Base-by-base conservation (phyloP, 202 grass and related monocot genomes). In the Setaria italica region DNA sequence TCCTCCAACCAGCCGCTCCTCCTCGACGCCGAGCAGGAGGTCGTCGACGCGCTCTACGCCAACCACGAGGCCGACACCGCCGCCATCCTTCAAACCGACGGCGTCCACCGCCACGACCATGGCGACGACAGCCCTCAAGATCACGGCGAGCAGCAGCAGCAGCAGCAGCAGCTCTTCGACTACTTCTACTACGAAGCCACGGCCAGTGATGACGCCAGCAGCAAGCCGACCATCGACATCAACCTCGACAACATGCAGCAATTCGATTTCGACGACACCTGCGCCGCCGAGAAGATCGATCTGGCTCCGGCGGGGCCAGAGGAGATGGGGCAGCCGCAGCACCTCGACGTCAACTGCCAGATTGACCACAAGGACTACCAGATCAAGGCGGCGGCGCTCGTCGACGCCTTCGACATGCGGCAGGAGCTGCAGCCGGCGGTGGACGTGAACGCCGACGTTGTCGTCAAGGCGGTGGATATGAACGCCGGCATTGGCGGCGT, bases 181-280 rank as follows among this genome's bases (percentile, higher is more conserved):
- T 84, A 84, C 76, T 84, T 86, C 46, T 89, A 65, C 33, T 84
- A 92, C 67, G 69, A 90, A 14, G 67, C 67, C 3, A 32, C 62
- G 5, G 80, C 58, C 60, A 43, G 73, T 58, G 67, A 86, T n/a
- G 84, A 80, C 25, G 39, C 67, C 1, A 90, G 67, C 45, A 79
- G 75, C 90, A 90, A 90, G 67, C 42, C 67, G 1, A 50, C 25
- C 25, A 65, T 80, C 30, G 80, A 85, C 46, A 89, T 89, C 5
- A 85, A 89, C 43, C 64, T 89, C 19, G 72, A 84, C 20, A 32
- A 20, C 15, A 85, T 84, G 55, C 76, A 84, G 2, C 69, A 81
- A 2, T 84, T 84, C 63, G 79, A 85, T 63, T 87, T 72, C 39
- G 83, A 82, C 17, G 72, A 20, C 3, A 48, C 37, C 47, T 46